A percentile compares a stretch with the other conserved stretches of the same genome.
Conservation (phyloP, 2,329 filamentous ascomycete genomes). For the Trichoderma hamatum region DNA sequence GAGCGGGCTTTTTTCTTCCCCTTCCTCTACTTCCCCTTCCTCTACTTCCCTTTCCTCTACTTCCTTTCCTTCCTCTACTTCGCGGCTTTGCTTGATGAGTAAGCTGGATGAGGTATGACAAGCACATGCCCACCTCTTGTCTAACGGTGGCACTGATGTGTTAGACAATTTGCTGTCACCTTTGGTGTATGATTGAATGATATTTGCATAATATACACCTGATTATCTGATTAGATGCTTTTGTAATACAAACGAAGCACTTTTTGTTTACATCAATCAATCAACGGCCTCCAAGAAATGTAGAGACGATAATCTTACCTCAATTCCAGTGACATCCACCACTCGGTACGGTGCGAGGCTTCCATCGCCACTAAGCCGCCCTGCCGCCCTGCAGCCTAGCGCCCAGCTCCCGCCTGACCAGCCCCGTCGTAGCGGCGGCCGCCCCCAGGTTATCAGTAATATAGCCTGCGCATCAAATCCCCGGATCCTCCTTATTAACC, state of each 20-base stretch:
- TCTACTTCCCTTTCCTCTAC: too few relatives aligned
- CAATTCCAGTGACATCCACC: neutral
- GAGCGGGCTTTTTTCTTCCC: too few relatives aligned
- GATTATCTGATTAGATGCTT: neutral
- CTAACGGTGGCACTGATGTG: slow-evolving; percentile 19
- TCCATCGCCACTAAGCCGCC: slow-evolving; percentile 17
- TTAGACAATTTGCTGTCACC: slow-evolving; percentile 21
- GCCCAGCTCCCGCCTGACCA: slow-evolving; percentile 13
- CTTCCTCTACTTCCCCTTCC: too few relatives aligned
- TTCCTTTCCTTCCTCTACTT: too few relatives aligned
- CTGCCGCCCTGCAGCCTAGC: slow-evolving; percentile 20
- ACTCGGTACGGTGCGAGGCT: neutral
- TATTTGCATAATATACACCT: neutral
- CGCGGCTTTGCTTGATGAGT: too few relatives aligned
- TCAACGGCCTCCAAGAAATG: neutral
- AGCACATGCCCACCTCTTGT: neutral
- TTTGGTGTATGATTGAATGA: neutral
- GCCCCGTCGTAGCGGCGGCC: slow-evolving; percentile 6
- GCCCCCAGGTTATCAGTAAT: neutral
- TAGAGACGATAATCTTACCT: neutral
- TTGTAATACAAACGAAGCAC: neutral
- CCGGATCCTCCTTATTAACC: neutral
- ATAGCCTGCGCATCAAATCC: neutral
- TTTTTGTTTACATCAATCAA: neutral
- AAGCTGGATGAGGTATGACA: neutral